Evolutionary conservation across 352 stramenopile genomes (phyloP).

Genomic region (Globisporangium recalcitrans): DNA sequence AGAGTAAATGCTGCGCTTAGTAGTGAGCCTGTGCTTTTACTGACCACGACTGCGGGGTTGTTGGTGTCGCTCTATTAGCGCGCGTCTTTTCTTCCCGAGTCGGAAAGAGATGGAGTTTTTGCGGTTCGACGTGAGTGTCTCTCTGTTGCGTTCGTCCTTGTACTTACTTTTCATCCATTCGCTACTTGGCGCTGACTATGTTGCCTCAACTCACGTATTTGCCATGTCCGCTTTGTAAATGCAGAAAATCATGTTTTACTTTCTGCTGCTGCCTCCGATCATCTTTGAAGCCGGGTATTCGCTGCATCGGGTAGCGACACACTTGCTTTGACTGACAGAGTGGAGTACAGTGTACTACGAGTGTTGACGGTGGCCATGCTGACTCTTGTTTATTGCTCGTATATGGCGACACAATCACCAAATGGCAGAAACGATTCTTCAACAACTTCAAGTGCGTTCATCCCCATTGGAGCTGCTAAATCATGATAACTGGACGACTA

Average conservation of each 20-base stretch:
- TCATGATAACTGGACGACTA: not conserved
- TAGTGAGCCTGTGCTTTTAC: not conserved
- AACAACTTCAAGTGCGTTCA: conserved; percentile 87
- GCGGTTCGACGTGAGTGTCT: conserved; percentile 66
- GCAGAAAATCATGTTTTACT: conserved; percentile 94
- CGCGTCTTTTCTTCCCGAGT: conserved; percentile 79
- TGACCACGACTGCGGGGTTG: not conserved
- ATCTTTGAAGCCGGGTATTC: conserved; percentile 97
- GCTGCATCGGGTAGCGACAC: conserved; percentile 53
- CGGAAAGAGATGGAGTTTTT: conserved; percentile 89
- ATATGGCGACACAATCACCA: not conserved
- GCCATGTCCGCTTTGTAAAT: not conserved
- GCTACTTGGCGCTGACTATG: no score
- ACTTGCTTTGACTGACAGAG: not conserved
- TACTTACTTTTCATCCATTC: not conserved
- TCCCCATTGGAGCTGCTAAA: not conserved
- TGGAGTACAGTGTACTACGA: not conserved
- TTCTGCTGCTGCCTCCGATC: conserved; percentile 94
- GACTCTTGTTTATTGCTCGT: not conserved
- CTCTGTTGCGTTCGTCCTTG: not conserved
- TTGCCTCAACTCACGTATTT: not conserved
- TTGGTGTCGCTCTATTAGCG: conserved; percentile 23
- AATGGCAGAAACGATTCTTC: conserved; percentile 90
- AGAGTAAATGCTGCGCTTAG: not conserved
- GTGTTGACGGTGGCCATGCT: not conserved